Evolutionary conservation across 257 asterid species (phyloP).

Genomic region (Nicotiana paniculata): DNA sequence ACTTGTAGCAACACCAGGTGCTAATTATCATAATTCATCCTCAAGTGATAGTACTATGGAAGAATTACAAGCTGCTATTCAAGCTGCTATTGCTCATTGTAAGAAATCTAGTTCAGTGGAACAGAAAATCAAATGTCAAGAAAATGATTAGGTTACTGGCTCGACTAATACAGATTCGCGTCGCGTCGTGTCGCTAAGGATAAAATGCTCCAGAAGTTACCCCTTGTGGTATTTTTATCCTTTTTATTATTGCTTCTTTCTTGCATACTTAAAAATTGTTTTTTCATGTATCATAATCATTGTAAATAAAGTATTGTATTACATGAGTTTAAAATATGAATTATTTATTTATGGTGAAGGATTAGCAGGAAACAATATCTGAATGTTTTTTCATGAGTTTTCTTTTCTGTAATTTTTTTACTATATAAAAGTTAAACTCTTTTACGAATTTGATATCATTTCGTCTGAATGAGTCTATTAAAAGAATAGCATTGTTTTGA

Average conservation of each 20-base stretch:
- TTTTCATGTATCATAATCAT: background rate
- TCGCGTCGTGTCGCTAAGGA: no score
- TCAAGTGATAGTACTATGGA: constrained; percentile 74
- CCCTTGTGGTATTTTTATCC: background rate
- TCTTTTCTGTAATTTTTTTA: no score
- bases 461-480: background rate
- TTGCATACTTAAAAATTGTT: background rate
- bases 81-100: constrained; percentile 93
- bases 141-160: background rate
- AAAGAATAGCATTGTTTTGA: background rate
- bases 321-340: background rate
- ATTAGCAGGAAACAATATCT: background rate
- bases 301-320: background rate
- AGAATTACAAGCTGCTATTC: constrained; percentile 86
- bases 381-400: background rate
- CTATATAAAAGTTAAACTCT: background rate
- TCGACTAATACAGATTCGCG: no score
- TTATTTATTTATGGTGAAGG: background rate
- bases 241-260: background rate
- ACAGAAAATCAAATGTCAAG: constrained; percentile 34
- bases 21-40: constrained; percentile 13
- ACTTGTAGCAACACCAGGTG: constrained; percentile 42
- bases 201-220: no score
- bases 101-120: constrained; percentile 57
- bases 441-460: background rate